Conservation (phyloP, 371 early-diverging fungal genomes). For the Zychaea mexicana region DNA sequence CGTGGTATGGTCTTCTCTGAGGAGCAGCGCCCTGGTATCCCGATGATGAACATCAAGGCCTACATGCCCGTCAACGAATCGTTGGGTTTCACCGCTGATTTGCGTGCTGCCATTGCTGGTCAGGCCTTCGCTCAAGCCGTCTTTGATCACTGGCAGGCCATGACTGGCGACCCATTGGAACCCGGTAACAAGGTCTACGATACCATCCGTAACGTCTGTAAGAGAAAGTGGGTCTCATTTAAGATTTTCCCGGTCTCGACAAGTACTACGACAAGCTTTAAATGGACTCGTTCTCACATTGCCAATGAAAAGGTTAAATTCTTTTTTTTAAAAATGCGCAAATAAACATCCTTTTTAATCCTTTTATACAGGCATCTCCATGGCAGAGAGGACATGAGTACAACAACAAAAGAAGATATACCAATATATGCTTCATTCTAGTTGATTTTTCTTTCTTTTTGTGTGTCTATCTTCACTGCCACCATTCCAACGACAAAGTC, state of each 20-base stretch:
- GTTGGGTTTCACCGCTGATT: constrained; percentile 97
- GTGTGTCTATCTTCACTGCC: not conserved
- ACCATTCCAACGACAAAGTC: not conserved
- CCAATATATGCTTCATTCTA: not conserved
- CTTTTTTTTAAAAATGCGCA: no score
- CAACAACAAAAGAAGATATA: no score
- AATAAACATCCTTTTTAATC: no score
- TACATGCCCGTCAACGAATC: constrained; percentile 99
- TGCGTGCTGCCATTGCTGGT: constrained; percentile 92
- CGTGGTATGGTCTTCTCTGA: constrained; percentile 97
- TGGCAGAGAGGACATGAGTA: no score
- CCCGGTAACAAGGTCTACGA: constrained; percentile 85
- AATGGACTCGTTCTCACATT: no score
- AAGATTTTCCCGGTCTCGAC: constrained; percentile 88
- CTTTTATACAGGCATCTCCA: no score
- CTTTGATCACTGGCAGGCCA: constrained; percentile 87
- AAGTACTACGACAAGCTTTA: constrained; percentile 92
- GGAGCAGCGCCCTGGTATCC: constrained; percentile 94
- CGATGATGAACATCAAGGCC: constrained; percentile 94
- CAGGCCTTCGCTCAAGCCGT: constrained; percentile 98
- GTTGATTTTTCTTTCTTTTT: not conserved
- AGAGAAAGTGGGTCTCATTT: constrained; percentile 94
- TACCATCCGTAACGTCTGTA: constrained; percentile 79
- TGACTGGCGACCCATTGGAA: constrained; percentile 79
- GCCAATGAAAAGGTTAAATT: no score